Base-by-base conservation (phyloP, 345 rosid genomes). In the Salix udensis region DNA sequence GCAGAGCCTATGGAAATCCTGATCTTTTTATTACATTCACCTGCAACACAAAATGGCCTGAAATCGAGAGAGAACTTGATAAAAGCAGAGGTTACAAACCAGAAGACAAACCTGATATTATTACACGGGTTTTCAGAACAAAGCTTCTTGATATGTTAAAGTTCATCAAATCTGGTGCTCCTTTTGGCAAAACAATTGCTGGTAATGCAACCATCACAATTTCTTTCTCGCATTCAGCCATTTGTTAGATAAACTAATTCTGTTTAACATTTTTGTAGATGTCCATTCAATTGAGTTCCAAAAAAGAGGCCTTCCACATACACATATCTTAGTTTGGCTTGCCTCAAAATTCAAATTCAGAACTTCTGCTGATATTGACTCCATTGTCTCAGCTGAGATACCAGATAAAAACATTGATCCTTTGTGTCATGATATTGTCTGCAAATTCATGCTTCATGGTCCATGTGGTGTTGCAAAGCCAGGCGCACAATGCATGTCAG, bases 201-300 rank as follows among this genome's bases (percentile, higher is more conserved):
- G 24, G 65, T 39, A 42, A 7, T 12, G 2, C 2, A 24, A 61
- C 8, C 40, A 37, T 37, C 14, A 0, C 1, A n/a, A n/a, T 6
- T n/a, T 61, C 0, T 1, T 37, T 1, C 40, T 31, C 0, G 4
- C 4, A 31, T 31, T 0, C 4, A 0, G 1, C 6, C 8, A 37
- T 7, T 1, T 37, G 0, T 31, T 52, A 13, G 0, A 7, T 30
- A 30, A 30, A 30, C 31, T 30, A 9, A 52, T 52, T 13, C 0
- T 52, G 1, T 13, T 52, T 1, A 5, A 2, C 19, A 1, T 0
- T 53, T 16, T 53, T 2, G 0, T n/a, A 53, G 61, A 53, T 53
- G 61, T 53, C 18, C 4, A 7, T 3, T 9, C 21, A 4, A 8
- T 53, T 0, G 61, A 53, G 23, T 15, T 53, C 19, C 6, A 53